These are phyloP conservation scores for Dianthus caryophyllus DNA, from an alignment of 148 eudicot genomes.

Conservation along the genomic window DNA sequence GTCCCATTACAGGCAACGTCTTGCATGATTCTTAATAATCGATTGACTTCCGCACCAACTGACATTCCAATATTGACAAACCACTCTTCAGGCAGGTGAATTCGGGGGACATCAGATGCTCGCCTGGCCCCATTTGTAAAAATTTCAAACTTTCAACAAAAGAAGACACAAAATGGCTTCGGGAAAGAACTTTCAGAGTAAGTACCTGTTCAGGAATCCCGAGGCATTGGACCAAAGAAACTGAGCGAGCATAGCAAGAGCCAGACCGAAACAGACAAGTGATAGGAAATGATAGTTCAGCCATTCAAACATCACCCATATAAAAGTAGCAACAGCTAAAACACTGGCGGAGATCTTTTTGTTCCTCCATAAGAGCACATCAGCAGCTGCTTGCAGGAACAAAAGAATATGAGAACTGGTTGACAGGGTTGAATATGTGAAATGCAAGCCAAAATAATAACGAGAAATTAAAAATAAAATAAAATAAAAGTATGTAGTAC, in stretches of 20 bases:
- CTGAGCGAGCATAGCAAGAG: constrained; percentile 55
- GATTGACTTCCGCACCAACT: constrained; percentile 60
- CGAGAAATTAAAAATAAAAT: background rate
- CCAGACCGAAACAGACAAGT: constrained; percentile 51
- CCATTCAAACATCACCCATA: constrained; percentile 91
- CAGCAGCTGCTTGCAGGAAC: constrained; percentile 64
- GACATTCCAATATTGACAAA: constrained; percentile 50
- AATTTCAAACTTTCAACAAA: background rate
- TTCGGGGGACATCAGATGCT: constrained; percentile 49
- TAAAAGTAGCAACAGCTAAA: constrained; percentile 51
- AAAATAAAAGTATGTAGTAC: background rate
- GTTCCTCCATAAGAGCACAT: constrained; percentile 91
- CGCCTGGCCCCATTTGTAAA: constrained; percentile 34
- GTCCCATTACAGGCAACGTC: constrained; percentile 65
- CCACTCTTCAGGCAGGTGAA: constrained; percentile 56
- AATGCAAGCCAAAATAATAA: background rate
- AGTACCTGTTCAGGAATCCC: constrained; percentile 53
- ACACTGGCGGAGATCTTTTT: constrained; percentile 81
- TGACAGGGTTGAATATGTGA: background rate
- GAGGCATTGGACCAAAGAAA: constrained; percentile 76
- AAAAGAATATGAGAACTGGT: background rate
- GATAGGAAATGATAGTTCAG: constrained; percentile 67
- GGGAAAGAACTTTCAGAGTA: background rate
- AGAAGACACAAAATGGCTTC: background rate
- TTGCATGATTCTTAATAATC: constrained; percentile 49